phyloP scores from a whole-genome alignment of 345 rosid genomes.

The Reutealis trisperma region DNA sequence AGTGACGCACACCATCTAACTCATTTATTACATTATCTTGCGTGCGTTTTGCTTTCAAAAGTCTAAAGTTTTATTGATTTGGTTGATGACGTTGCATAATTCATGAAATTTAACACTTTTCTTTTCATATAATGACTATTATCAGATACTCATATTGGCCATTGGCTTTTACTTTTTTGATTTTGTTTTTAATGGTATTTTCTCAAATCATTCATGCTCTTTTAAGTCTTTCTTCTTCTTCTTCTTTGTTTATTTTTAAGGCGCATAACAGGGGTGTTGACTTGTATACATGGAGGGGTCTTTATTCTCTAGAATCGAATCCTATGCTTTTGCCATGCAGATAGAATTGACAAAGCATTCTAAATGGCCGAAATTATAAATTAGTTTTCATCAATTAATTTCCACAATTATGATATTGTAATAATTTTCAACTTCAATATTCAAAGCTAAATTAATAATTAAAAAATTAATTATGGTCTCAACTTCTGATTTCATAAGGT shows the following conservation, averaged over 20 bases:
- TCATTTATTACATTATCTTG: conserved; percentile 23
- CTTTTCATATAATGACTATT: not conserved
- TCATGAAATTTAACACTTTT: not conserved
- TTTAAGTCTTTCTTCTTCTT: too few species aligned
- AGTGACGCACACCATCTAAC: conserved; percentile 21
- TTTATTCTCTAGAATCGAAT: conserved; percentile 10
- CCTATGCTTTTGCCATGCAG: conserved; percentile 13
- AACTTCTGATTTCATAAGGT: too few species aligned
- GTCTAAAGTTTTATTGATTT: not conserved
- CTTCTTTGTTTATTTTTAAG: not conserved
- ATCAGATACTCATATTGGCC: not conserved
- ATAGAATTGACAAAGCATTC: too few species aligned
- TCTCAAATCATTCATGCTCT: conserved; percentile 11
- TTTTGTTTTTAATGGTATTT: conserved; percentile 16
- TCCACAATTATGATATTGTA: too few species aligned
- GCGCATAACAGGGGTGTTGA: conserved; percentile 19
- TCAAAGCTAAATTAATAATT: too few species aligned
- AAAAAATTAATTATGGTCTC: too few species aligned
- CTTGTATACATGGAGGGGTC: conserved; percentile 14
- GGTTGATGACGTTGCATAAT: not conserved
- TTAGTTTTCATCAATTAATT: too few species aligned
- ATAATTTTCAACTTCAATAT: too few species aligned
- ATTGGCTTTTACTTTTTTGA: conserved; percentile 8
- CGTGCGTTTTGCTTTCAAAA: conserved; percentile 1
- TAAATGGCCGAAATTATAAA: too few species aligned